Evolutionary conservation across 345 rosid species (phyloP).

Genomic region (Rhizophora apiculata): DNA sequence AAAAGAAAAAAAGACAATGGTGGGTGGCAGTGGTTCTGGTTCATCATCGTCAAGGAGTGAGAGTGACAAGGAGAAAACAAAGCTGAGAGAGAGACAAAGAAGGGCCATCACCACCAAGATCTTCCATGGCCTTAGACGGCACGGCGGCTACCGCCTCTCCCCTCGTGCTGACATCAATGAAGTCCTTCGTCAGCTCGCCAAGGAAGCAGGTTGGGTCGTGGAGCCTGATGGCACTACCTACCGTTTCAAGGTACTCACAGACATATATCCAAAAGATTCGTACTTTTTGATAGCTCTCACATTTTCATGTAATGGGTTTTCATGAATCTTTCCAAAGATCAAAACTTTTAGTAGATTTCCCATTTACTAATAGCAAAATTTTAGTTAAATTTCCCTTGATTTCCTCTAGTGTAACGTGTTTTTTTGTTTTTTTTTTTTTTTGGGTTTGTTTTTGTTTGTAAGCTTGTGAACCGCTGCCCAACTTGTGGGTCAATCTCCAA

Average conservation of each 20-base stretch:
- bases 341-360: no score
- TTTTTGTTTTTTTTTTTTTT: neutral
- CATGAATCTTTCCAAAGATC: no score
- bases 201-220: conserved; percentile 52
- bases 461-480: conserved; percentile 34
- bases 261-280: neutral
- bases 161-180: conserved; percentile 49
- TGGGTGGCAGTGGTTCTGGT: conserved; percentile 11
- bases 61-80: conserved; percentile 50
- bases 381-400: neutral
- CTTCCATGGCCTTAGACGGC: conserved; percentile 43
- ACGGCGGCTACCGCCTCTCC: conserved; percentile 44
- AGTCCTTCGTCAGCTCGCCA: conserved; percentile 47
- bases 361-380: no score
- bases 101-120: conserved; percentile 49
- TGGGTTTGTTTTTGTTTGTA: neutral
- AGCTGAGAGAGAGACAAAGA: conserved; percentile 49
- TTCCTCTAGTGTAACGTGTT: neutral
- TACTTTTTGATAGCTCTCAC: neutral
- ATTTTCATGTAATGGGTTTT: neutral
- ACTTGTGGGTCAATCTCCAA: conserved; percentile 26
- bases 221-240: conserved; percentile 51
- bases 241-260: conserved; percentile 24
- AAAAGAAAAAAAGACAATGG: neutral
- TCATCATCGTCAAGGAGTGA: conserved; percentile 32